Evolutionary conservation across 1,284 basidiomycete genomes (phyloP).

Genomic region (Bondarzewia mesenterica): DNA sequence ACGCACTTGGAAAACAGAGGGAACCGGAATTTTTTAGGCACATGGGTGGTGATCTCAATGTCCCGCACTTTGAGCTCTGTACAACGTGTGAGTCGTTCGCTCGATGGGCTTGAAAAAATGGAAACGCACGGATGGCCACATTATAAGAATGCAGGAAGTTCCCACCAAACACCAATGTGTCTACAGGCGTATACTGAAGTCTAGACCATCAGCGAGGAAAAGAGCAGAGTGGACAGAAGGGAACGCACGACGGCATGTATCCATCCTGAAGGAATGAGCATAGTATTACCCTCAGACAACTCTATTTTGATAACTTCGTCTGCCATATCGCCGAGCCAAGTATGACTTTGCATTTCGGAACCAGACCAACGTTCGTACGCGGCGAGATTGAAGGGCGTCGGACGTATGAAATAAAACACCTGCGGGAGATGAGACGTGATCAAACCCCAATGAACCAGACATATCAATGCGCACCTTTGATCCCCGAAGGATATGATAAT

Average conservation of each 20-base stretch:
- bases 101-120: too few species aligned
- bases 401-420: slow-evolving; percentile 93
- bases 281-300: slow-evolving; percentile 80
- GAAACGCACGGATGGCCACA: slow-evolving; percentile 59
- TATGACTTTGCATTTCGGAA: slow-evolving; percentile 77
- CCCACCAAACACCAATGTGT: slow-evolving; percentile 94
- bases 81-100: too few species aligned
- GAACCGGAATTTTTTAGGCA: slow-evolving; percentile 93
- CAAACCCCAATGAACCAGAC: slow-evolving; percentile 3
- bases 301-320: slow-evolving; percentile 86
- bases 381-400: slow-evolving; percentile 81
- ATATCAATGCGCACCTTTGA: slow-evolving; percentile 47
- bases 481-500: slow-evolving; percentile 84
- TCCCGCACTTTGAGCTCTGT: slow-evolving; percentile 85
- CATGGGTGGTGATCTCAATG: slow-evolving; percentile 89
- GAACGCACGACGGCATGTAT: slow-evolving; percentile 88
- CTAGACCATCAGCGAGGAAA: not conserved
- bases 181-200: slow-evolving; percentile 78
- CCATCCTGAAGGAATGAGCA: slow-evolving; percentile 96
- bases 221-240: not conserved
- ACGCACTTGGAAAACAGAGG: slow-evolving; percentile 75
- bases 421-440: slow-evolving; percentile 24
- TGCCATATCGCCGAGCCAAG: slow-evolving; percentile 88
- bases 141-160: slow-evolving; percentile 92
- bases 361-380: slow-evolving; percentile 89